Percentiles rank a stretch among this genome's conserved stretches.
Evolutionary conservation across 257 asterid species (phyloP).

Genomic region (Ocimum tenuiflorum): DNA sequence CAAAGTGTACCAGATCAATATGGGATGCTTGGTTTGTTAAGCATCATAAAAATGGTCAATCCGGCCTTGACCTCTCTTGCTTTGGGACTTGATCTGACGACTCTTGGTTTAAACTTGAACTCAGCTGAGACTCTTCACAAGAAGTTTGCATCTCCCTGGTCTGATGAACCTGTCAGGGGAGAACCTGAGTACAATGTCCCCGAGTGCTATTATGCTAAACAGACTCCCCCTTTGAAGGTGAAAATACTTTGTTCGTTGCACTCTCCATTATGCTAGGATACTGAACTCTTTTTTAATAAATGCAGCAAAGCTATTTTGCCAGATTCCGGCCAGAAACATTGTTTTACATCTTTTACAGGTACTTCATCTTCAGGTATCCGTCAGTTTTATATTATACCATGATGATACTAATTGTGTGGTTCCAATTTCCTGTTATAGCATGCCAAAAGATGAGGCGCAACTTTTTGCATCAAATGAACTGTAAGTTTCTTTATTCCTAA

Average conservation of each 20-base stretch:
- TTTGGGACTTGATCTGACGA: slow-evolving; percentile 65
- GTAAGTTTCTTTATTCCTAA: slow-evolving; percentile 35
- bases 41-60: slow-evolving; percentile 50
- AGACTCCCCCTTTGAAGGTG: slow-evolving; percentile 59
- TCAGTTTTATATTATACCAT: slow-evolving; percentile 1
- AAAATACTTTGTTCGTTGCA: slow-evolving; percentile 11
- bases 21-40: slow-evolving; percentile 75
- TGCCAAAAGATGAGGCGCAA: slow-evolving; percentile 92
- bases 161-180: slow-evolving; percentile 78
- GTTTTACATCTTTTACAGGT: slow-evolving; percentile 84
- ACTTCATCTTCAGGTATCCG: not conserved
- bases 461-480: slow-evolving; percentile 79
- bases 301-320: slow-evolving; percentile 62
- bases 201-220: slow-evolving; percentile 61
- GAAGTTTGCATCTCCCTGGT: slow-evolving; percentile 88
- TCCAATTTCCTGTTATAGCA: slow-evolving; percentile 43
- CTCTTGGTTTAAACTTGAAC: slow-evolving; percentile 73
- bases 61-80: slow-evolving; percentile 71
- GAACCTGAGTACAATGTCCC: slow-evolving; percentile 71
- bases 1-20: slow-evolving; percentile 52
- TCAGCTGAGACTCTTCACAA: slow-evolving; percentile 72
- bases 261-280: slow-evolving; percentile 14
- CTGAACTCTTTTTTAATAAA: too few species aligned
- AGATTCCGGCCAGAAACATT: slow-evolving; percentile 59
- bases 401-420: slow-evolving; percentile 18